Base-by-base conservation (phyloP, 2,329 filamentous ascomycete genomes). In the Chaetomiaceae sp. region DNA sequence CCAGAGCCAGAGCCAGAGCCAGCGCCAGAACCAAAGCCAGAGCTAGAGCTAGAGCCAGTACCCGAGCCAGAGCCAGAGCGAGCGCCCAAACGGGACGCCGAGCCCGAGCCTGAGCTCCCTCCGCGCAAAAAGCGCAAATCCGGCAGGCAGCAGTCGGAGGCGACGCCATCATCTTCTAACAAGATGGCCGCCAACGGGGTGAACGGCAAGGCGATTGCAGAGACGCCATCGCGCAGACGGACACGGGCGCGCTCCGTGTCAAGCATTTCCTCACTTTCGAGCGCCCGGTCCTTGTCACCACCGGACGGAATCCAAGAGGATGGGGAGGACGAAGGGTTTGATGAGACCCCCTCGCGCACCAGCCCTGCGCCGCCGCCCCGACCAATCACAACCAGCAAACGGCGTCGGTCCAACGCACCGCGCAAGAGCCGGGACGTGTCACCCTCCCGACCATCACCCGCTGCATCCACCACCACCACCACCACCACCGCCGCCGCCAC, bases 191-290 rank as follows among this genome's bases (percentile, higher is more conserved):
- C 44, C 47, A 55, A 58, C 49, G 60, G 61, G 8, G 58, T 58
- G 10, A 60, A 60, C 23, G 61, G 60, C 48, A 59, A 54, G 43
- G 56, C 47, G 9, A 61, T 58, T 8, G 27, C 38, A 18, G 57
- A 58, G 9, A 62, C 62, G 37, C 61, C 65, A 1, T 58, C 57
- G 51, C 61, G 56, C 16, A 54, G 59, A 30, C 57, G 59, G 40
- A 62, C 53, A 23, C 61, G 64, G 40, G 61, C 56, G 13, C 50
- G 53, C 23, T 67, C 66, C 11, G 41, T 59, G 11, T 65, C 61
- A 9, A 68, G 64, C 55, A 56, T 57, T 16, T 70, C 67, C n/a
- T 66, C 67, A n/a, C 64, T 70, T 9, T 70, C 67, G 9, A 65
- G 66, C 46, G 63, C 63, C 6, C 59, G 59, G 40, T 69, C 67